Evolutionary conservation across 106 monocot genomes (phyloP), one percentile per base, ranked within the genome.

Genomic region (Platanthera zijinensis): DNA sequence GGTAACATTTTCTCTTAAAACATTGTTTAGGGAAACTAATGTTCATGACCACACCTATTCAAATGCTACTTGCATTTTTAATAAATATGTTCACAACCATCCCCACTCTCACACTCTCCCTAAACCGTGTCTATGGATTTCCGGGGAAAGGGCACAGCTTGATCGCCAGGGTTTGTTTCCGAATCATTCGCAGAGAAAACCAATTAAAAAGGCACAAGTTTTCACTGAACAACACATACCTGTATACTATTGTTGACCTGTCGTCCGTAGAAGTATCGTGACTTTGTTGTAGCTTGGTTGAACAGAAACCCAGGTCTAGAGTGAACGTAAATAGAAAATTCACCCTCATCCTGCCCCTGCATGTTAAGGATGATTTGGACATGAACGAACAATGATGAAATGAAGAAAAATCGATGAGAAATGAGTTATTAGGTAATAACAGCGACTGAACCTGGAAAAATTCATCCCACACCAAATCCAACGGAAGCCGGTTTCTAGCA

Each of bases 191-290:
- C 28, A 75, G 75, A 32, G 32, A 39, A 57, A 57, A 5, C 8
- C 5, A 21, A 4, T 52, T 52, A 10, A 11, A 9, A 10, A 14
- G 5, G 18, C 6, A 32, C 6, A 39, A 56, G 69, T 39, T 67
- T n/a, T 52, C 4, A 5, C 6, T 8, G 51, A 69, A 78, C 22
- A 50, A 69, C 10, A 48, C 51, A 68, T 15, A 99, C 94, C 94
- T 99, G 94, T 64, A 99, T 63, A 61, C 94, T 99, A 82, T 99
- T 84, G 79, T 99, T 92, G 72, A 99, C 94, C 83, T 99, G 97
- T 4, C 92, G 84, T 13, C 86, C 89, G 57, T 90, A 88, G 59
- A 99, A 99, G 71, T 78, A 90, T 21, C 84, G 61, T 28, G 92
- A 99, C 21, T 76, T 66, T 10, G 97, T 94, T 0, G 88, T 99